Evolutionary conservation across 208 protist genomes (phyloP), one percentile per base, ranked within the genome.

Genomic region (Leishmania martiniquensis): DNA sequence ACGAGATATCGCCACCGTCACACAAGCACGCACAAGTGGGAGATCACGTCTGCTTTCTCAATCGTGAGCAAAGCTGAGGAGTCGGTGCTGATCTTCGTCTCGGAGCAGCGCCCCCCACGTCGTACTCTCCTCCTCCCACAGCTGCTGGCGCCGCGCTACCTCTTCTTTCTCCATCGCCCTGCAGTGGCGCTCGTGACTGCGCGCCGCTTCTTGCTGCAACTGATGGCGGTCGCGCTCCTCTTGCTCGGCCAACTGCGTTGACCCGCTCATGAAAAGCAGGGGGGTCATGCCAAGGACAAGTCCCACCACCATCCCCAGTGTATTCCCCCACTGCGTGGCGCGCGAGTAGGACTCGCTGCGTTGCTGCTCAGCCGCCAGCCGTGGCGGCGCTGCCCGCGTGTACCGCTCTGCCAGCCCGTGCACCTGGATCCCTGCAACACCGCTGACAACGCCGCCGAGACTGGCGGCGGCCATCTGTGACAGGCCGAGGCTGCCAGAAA

Each of bases 381-480:
- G 45, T n/a, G 93, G 91, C 15, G 89, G 80, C 54, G 80, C 75
- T 15, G 78, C 78, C 39, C 90, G 89, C 47, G 87, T 89, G 70
- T 87, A 82, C 62, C 92, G 92, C 83, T 96, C 93, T 3, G 92
- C 92, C 6, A 98, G 73, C 7, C 95, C 91, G 81, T 98, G 93
- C 54, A 98, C 86, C 73, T 96, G 92, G 74, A 98, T 97, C 5
- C 95, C 95, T 7, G 90, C 88, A 0, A 94, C 88, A 25, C 92
- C 95, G 77, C 89, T 95, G 57, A 95, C 86, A 29, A 96, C 91
- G 9, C 92, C 91, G 49, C 93, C 95, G 13, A 98, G 76, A 25
- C 84, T 89, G 12, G 95, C 95, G 7, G 93, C 92, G 1, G 88
- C 86, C 93, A 98, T 94, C 52, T 83, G 80, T 13, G 93, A 89